Conservation (phyloP, 768 basidiomycete species). For the Hericium rajendrae region DNA sequence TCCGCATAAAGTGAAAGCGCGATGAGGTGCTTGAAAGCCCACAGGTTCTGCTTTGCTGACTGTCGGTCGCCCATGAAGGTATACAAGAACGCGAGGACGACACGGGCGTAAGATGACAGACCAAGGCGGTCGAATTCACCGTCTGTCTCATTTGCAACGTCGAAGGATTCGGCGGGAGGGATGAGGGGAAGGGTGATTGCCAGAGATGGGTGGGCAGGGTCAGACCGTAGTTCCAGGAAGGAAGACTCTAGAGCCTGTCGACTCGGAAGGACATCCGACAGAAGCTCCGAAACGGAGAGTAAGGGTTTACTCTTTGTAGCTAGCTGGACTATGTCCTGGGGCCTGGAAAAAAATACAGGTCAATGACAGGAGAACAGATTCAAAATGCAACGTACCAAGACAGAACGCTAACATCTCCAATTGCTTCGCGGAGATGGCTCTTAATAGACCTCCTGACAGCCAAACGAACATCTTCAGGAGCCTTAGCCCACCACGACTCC, state of each 20-base stretch:
- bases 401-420: slow-evolving; percentile 27
- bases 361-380: background rate
- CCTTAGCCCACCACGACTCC: slow-evolving; percentile 18
- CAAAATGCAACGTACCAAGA: slow-evolving; percentile 21
- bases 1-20: slow-evolving; percentile 51
- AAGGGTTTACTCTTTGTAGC: slow-evolving; percentile 2
- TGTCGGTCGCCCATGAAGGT: slow-evolving; percentile 50
- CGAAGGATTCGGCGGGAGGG: slow-evolving; percentile 29
- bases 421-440: slow-evolving; percentile 29
- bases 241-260: slow-evolving; percentile 2
- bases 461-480: slow-evolving; percentile 16
- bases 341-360: slow-evolving; percentile 11
- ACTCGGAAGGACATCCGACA: slow-evolving; percentile 32
- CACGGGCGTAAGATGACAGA: slow-evolving; percentile 55
- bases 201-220: slow-evolving; percentile 42
- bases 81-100: slow-evolving; percentile 44
- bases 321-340: slow-evolving; percentile 16
- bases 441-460: slow-evolving; percentile 29
- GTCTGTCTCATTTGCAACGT: slow-evolving; percentile 2
- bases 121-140: slow-evolving; percentile 37
- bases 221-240: slow-evolving; percentile 29
- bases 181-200: slow-evolving; percentile 53
- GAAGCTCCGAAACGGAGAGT: slow-evolving; percentile 28
- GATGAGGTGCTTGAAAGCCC: slow-evolving; percentile 64
- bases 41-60: slow-evolving; percentile 46